phyloP scores from a whole-genome alignment of 345 rosid species.

The Eutrema japonicum region DNA sequence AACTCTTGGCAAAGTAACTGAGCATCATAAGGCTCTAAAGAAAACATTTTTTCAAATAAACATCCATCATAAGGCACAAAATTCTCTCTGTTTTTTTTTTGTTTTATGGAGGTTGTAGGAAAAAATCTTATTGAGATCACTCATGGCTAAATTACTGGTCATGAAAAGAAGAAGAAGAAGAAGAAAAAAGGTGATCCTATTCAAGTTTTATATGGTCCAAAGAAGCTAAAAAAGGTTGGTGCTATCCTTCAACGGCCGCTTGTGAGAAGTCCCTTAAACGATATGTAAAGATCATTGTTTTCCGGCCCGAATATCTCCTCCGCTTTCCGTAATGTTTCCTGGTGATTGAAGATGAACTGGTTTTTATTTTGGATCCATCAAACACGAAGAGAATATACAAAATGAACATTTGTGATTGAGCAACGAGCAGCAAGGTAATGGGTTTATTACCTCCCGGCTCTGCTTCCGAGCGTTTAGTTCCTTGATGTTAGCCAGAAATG shows the following conservation, averaged over 20 bases:
- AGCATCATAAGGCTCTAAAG: no score
- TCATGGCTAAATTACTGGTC: not conserved
- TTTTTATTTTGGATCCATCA: not conserved
- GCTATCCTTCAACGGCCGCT: conserved; percentile 47
- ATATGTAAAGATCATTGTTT: conserved; percentile 78
- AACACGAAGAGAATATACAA: not conserved
- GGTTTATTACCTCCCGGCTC: conserved; percentile 70
- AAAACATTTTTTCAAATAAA: no score
- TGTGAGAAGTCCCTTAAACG: conserved; percentile 81
- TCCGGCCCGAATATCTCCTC: conserved; percentile 90
- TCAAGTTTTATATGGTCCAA: conserved; percentile 12
- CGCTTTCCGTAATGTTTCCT: conserved; percentile 93
- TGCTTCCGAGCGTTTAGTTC: conserved; percentile 90
- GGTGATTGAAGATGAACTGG: not conserved
- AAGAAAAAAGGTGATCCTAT: not conserved
- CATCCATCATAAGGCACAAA: not conserved
- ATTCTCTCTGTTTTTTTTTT: not conserved
- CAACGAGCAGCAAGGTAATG: not conserved
- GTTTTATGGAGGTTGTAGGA: not conserved
- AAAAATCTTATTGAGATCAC: not conserved
- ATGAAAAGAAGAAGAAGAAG: not conserved
- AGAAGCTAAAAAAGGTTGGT: not conserved
- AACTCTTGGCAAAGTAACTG: no score
- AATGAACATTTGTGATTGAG: not conserved
- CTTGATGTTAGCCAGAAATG: conserved; percentile 90